Conservation (phyloP, 2,329 filamentous ascomycete genomes). For the Fusarium buxicola region DNA sequence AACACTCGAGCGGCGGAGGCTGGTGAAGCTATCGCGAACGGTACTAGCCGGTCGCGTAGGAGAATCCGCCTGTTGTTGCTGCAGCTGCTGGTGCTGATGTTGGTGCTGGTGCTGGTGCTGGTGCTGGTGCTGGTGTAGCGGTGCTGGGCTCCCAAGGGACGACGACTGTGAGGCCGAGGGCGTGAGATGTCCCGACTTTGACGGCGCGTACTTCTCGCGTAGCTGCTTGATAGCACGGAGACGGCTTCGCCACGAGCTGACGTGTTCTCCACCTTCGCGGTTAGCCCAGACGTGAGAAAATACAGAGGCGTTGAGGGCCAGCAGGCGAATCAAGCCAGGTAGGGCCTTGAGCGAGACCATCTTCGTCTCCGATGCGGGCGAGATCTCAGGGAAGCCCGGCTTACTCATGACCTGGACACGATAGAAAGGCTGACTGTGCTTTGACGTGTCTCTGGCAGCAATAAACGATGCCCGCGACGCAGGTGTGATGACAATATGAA, state of each 20-base stretch:
- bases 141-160: constrained; percentile 45
- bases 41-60: constrained; percentile 59
- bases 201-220: constrained; percentile 72
- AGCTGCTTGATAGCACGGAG: constrained; percentile 86
- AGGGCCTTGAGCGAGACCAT: constrained; percentile 86
- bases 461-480: constrained; percentile 83
- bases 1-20: constrained; percentile 71
- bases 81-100: constrained; percentile 38
- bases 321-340: constrained; percentile 84
- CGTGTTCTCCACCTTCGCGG: constrained; percentile 80
- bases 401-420: constrained; percentile 90
- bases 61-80: constrained; percentile 34
- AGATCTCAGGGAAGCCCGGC: constrained; percentile 90
- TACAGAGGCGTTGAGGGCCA: constrained; percentile 93
- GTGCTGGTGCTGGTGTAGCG: constrained; percentile 37
- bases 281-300: constrained; percentile 92
- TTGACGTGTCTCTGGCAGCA: constrained; percentile 64
- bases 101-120: constrained; percentile 38
- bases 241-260: constrained; percentile 90
- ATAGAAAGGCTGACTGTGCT: constrained; percentile 73
- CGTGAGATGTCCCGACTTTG: constrained; percentile 51
- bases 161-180: constrained; percentile 48
- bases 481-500: constrained; percentile 95
- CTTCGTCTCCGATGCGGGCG: constrained; percentile 88
- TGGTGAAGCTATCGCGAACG: constrained; percentile 71